phyloP scores from a whole-genome alignment of 371 early-diverging fungal species.

The Scutellospora calospora region DNA sequence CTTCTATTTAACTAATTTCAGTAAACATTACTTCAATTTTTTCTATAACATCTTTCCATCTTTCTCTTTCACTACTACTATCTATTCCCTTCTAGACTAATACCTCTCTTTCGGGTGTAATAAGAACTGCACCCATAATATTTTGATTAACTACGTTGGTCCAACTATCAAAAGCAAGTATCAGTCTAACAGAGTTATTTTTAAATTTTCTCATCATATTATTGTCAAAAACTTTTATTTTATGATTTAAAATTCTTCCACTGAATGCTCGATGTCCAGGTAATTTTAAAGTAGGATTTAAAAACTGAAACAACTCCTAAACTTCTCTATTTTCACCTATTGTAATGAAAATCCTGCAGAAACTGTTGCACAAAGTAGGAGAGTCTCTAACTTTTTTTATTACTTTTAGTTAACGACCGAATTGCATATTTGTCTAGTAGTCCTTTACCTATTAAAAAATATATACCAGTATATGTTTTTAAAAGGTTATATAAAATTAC shows the following conservation, averaged over 20 bases:
- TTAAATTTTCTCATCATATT: background rate
- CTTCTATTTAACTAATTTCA: conserved; percentile 4
- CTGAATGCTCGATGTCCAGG: background rate
- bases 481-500: background rate
- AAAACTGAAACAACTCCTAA: background rate
- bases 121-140: conserved; percentile 12
- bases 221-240: background rate
- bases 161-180: background rate
- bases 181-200: background rate
- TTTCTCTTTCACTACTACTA: background rate
- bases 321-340: conserved; percentile 5
- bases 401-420: background rate
- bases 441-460: background rate
- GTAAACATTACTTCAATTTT: conserved; percentile 26
- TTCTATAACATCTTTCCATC: background rate
- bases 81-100: background rate
- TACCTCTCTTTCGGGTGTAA: conserved; percentile 1
- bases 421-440: background rate
- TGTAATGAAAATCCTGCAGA: background rate
- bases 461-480: background rate
- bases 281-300: background rate
- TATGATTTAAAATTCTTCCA: background rate
- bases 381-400: background rate
- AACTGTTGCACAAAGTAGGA: background rate
- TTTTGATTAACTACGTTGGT: conserved; percentile 33